Conservation (phyloP, 2,329 filamentous ascomycete genomes). For the Botryotinia convoluta region DNA sequence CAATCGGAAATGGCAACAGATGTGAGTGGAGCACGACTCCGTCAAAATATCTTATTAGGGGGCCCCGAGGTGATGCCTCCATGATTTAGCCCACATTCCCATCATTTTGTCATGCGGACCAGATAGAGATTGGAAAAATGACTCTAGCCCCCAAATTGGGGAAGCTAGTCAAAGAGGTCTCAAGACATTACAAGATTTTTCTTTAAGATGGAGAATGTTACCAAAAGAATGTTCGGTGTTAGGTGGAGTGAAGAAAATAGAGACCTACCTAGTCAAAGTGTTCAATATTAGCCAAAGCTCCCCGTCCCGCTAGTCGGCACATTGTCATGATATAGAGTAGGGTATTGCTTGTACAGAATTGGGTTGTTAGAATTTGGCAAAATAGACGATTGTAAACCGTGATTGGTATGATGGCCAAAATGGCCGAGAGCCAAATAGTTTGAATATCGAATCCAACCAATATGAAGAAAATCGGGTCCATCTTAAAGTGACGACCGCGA, state of each 20-base stretch:
- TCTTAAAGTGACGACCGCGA: conserved; percentile 15
- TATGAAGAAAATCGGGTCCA: conserved; percentile 19
- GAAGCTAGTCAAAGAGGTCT: conserved; percentile 8
- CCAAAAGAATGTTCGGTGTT: background rate
- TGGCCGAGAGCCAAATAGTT: conserved; percentile 3
- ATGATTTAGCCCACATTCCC: conserved; percentile 9
- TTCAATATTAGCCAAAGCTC: background rate
- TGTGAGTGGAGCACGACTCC: background rate
- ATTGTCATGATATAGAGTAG: background rate
- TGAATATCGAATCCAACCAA: background rate
- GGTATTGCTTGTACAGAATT: conserved; percentile 3
- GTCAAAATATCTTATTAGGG: background rate
- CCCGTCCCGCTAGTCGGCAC: background rate
- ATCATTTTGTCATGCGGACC: conserved; percentile 6
- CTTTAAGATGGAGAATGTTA: conserved; percentile 9
- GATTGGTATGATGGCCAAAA: background rate
- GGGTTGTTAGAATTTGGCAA: background rate
- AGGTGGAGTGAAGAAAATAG: background rate
- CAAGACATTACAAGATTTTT: conserved; percentile 5
- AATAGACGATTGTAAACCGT: background rate
- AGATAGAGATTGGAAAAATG: conserved; percentile 1
- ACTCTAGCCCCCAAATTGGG: background rate
- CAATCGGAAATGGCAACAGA: background rate
- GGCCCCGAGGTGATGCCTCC: conserved; percentile 8
- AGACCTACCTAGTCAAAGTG: background rate